Conservation (phyloP, 495 filamentous ascomycete species). For the Pseudoneurospora amorphoporcata region DNA sequence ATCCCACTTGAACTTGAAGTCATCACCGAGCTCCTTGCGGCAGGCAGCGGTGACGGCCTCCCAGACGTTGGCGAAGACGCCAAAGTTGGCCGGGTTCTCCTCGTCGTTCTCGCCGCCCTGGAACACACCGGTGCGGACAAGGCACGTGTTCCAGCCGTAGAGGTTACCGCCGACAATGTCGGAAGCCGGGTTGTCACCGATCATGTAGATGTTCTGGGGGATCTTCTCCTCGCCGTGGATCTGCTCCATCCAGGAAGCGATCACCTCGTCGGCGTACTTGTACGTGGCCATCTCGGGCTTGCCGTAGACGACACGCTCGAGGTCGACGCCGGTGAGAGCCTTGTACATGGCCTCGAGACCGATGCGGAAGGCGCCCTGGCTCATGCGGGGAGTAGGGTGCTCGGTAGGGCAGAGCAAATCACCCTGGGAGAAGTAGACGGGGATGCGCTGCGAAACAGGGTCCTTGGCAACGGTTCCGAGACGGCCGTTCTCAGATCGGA, state of each 20-base stretch:
- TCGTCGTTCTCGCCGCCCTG: conserved; percentile 68
- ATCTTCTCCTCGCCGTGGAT: conserved; percentile 62
- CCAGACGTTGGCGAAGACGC: conserved; percentile 72
- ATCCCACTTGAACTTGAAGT: conserved; percentile 40
- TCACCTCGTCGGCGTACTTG: conserved; percentile 71
- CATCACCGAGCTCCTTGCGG: conserved; percentile 63
- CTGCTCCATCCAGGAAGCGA: conserved; percentile 64
- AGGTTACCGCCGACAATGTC: conserved; percentile 73
- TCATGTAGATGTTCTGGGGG: conserved; percentile 70
- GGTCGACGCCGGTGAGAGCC: conserved; percentile 58
- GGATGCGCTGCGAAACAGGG: conserved; percentile 56
- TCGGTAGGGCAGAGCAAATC: conserved; percentile 70
- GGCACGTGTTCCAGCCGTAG: conserved; percentile 76
- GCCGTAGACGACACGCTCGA: conserved; percentile 77
- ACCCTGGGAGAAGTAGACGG: conserved; percentile 67
- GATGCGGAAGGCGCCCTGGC: conserved; percentile 67
- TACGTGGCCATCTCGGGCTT: conserved; percentile 74
- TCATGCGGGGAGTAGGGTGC: conserved; percentile 63
- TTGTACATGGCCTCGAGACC: conserved; percentile 72
- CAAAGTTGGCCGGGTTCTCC: conserved; percentile 88
- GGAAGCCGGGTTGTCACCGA: conserved; percentile 70
- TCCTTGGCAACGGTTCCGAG: conserved; percentile 55
- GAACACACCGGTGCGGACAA: conserved; percentile 56
- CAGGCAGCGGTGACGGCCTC: conserved; percentile 94
- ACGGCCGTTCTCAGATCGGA: conserved; percentile 63